These are phyloP conservation scores for Sesbania bispinosa DNA, from an alignment of 306 rosid species.

Conservation along the genomic window DNA sequence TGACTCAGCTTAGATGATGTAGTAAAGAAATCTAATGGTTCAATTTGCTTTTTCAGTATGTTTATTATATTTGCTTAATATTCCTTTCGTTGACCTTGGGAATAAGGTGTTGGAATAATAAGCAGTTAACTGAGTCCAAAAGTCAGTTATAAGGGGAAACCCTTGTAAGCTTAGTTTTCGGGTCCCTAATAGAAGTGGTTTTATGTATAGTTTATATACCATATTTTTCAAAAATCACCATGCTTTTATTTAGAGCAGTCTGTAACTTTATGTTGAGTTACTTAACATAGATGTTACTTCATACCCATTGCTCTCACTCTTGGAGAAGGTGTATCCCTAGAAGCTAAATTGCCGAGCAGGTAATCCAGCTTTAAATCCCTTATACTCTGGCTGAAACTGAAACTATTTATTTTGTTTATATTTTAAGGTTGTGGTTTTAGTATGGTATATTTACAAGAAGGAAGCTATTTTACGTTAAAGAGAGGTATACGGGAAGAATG, in stretches of 20 bases:
- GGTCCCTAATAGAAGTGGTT: neutral
- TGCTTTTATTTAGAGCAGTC: neutral
- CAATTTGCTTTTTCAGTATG: too few species aligned
- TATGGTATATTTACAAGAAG: conserved; percentile 63
- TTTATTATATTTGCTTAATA: too few species aligned
- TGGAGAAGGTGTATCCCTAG: conserved; percentile 96
- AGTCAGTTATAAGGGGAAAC: neutral
- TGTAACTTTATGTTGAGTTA: neutral
- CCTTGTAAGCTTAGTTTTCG: neutral
- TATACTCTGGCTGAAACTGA: neutral
- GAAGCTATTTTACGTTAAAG: conserved; percentile 95
- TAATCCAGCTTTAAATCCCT: conserved; percentile 25
- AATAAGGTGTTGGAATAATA: conserved; percentile 1
- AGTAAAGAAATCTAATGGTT: too few species aligned
- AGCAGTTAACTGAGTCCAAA: neutral
- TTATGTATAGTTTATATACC: conserved; percentile 7
- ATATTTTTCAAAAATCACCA: neutral
- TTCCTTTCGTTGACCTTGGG: too few species aligned
- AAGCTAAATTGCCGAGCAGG: conserved; percentile 93
- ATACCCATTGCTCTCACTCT: conserved; percentile 29
- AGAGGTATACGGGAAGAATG: conserved; percentile 59
- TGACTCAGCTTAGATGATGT: too few species aligned
- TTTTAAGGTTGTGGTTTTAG: conserved; percentile 26
- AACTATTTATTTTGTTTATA: conserved; percentile 3
- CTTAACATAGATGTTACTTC: neutral